These are phyloP conservation scores for Chenopodium album DNA, from an alignment of 148 eudicot species.

Conservation along the genomic window DNA sequence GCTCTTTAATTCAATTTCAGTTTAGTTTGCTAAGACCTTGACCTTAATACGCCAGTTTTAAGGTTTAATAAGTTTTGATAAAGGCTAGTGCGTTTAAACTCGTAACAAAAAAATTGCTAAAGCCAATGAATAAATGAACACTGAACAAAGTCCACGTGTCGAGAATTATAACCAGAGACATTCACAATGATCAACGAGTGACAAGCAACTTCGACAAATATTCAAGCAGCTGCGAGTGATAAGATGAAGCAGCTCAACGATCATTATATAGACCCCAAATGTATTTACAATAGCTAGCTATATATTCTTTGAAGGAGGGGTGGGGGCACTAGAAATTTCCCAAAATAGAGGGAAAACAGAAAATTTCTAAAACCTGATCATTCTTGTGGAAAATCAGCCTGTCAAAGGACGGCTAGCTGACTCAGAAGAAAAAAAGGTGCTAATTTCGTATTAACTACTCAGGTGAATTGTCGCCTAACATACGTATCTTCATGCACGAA, in stretches of 20 bases:
- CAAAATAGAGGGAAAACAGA: background rate
- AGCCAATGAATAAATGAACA: too few species aligned
- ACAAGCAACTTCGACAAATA: background rate
- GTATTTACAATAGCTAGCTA: slow-evolving; percentile 16
- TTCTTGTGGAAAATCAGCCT: background rate
- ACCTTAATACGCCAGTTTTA: too few species aligned
- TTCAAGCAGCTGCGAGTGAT: background rate
- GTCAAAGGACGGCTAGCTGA: background rate
- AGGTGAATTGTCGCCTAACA: slow-evolving; percentile 68
- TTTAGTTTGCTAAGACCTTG: too few species aligned
- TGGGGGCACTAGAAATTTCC: background rate
- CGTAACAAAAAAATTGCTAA: too few species aligned
- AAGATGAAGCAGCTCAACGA: background rate
- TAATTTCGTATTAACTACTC: background rate
- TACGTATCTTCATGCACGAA: slow-evolving; percentile 97
- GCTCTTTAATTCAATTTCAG: too few species aligned
- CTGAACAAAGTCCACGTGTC: too few species aligned
- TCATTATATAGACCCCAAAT: background rate
- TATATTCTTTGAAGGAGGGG: background rate
- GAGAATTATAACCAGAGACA: too few species aligned
- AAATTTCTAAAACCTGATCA: background rate
- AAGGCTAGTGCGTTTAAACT: too few species aligned
- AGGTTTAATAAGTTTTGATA: too few species aligned
- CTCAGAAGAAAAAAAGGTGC: background rate
- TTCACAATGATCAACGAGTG: background rate